Evolutionary conservation across 345 rosid genomes (phyloP).

Genomic region (Eucalyptus sp.): DNA sequence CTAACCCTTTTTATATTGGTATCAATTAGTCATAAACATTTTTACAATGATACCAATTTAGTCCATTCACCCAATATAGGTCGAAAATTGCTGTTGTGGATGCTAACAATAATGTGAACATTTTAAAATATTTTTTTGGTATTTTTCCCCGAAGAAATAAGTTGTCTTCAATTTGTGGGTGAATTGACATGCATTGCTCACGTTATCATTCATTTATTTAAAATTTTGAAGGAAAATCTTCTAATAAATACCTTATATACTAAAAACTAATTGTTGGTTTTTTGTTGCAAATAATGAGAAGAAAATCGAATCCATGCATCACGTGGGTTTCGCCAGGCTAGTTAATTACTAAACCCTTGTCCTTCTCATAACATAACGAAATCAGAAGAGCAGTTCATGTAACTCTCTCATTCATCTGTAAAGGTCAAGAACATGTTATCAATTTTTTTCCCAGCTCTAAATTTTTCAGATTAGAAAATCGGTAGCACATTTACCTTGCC

Average conservation of each 20-base stretch:
- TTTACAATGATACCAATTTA: no score
- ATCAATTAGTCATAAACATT: no score
- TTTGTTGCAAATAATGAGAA: not conserved
- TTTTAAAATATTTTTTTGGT: no score
- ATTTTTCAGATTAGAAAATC: not conserved
- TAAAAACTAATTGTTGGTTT: not conserved
- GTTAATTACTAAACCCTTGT: not conserved
- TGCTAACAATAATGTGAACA: no score
- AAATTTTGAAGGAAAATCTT: no score
- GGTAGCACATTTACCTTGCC: not conserved
- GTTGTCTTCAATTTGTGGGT: not conserved
- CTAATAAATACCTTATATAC: not conserved
- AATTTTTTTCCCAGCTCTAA: not conserved
- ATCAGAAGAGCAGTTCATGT: not conserved
- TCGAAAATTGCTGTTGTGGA: fast-evolving
- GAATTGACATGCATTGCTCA: not conserved
- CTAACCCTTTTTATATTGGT: no score
- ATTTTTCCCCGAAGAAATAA: no score
- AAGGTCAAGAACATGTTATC: not conserved
- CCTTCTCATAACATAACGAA: not conserved
- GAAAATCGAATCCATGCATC: not conserved
- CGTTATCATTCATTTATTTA: not conserved
- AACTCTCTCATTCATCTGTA: not conserved
- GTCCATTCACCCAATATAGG: no score
- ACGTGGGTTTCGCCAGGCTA: fast-evolving